Conservation (phyloP, 192 early-diverging fungal species). For the Backusella liffmaniae region DNA sequence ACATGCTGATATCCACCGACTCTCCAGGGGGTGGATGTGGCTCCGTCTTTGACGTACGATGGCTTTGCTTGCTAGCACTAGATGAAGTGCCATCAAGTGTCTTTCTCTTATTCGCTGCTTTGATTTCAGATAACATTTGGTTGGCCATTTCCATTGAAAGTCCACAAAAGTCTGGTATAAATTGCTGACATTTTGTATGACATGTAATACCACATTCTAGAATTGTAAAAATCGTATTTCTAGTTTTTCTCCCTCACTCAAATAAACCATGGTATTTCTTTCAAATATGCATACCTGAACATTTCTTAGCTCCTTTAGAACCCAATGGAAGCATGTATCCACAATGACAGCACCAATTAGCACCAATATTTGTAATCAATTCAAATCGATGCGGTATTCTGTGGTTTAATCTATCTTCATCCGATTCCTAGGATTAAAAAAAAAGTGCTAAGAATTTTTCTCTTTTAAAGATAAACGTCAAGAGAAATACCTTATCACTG, state of each 20-base stretch:
- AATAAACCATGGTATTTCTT: neutral
- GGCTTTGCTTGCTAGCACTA: neutral
- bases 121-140: conserved; percentile 84
- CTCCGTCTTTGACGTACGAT: neutral
- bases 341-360: conserved; percentile 98
- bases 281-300: conserved; percentile 36
- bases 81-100: conserved; percentile 37
- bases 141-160: conserved; percentile 84
- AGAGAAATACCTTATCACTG: conserved; percentile 45
- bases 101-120: conserved; percentile 47
- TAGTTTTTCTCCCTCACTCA: neutral
- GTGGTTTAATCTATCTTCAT: conserved; percentile 79
- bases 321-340: conserved; percentile 93
- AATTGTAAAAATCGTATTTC: neutral
- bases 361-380: conserved; percentile 74
- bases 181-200: conserved; percentile 80
- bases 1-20: neutral
- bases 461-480: neutral
- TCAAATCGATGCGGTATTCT: conserved; percentile 97
- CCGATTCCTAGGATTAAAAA: conserved; percentile 43
- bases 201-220: conserved; percentile 80
- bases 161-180: conserved; percentile 93
- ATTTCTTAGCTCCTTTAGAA: conserved; percentile 55
- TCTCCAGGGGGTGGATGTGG: neutral
- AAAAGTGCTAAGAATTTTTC: neutral